A percentile compares a stretch with the other conserved stretches of the same genome.
These are phyloP conservation scores for Citrus unshiu DNA, from an alignment of 345 rosid genomes.

Conservation along the genomic window DNA sequence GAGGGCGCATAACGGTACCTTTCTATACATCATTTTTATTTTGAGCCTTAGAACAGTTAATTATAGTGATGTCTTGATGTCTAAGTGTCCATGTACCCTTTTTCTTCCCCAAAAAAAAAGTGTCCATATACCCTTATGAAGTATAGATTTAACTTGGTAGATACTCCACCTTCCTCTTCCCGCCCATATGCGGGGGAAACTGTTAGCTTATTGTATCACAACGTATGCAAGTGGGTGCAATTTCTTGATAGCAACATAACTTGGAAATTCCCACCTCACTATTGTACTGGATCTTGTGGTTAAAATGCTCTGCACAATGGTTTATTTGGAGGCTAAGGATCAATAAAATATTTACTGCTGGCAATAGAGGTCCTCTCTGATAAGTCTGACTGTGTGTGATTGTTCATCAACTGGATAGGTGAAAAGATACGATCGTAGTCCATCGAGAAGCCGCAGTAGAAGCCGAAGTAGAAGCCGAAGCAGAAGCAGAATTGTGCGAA, in stretches of 20 bases:
- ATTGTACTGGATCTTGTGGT: background rate
- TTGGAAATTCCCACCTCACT: background rate
- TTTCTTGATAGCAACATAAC: background rate
- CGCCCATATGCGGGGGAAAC: slow-evolving; percentile 9
- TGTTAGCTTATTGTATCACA: slow-evolving; percentile 41
- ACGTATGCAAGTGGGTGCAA: background rate
- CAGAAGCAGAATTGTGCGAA: slow-evolving; percentile 52
- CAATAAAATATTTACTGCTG: background rate
- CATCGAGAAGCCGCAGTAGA: slow-evolving; percentile 58
- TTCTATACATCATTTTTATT: background rate
- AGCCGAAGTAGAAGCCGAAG: slow-evolving; percentile 56
- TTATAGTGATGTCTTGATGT: background rate
- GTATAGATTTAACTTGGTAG: background rate
- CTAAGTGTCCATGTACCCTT: no score
- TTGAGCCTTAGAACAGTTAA: background rate
- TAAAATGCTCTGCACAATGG: background rate
- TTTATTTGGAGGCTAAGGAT: background rate
- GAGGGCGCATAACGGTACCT: slow-evolving; percentile 13
- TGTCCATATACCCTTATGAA: background rate
- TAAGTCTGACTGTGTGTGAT: background rate
- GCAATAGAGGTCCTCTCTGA: background rate
- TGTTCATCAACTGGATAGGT: slow-evolving; percentile 43
- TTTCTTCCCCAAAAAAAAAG: no score
- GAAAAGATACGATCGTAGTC: slow-evolving; percentile 56
- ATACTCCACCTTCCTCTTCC: background rate